These are phyloP conservation scores for Syzygium oleosum DNA, from an alignment of 345 rosid genomes.

Conservation along the genomic window DNA sequence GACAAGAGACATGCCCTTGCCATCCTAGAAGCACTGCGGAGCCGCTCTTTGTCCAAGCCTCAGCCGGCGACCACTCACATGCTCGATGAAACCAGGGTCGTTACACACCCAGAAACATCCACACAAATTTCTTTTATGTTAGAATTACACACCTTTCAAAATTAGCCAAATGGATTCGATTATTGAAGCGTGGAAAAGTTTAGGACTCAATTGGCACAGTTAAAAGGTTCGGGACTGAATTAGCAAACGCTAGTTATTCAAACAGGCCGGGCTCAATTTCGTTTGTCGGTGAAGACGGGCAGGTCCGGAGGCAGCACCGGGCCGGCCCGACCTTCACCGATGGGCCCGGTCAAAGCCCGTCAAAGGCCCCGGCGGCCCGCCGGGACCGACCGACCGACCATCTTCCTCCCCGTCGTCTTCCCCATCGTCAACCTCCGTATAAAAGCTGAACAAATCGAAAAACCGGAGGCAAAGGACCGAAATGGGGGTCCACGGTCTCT, in stretches of 20 bases:
- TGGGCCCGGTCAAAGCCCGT: neutral
- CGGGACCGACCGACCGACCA: neutral
- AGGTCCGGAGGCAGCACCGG: neutral
- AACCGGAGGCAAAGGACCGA: neutral
- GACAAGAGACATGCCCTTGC: too few species aligned
- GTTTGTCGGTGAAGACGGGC: neutral
- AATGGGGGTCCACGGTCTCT: slow-evolving; percentile 74
- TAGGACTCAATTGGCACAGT: too few species aligned
- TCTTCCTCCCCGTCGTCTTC: neutral
- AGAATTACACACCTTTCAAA: too few species aligned
- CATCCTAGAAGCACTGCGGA: too few species aligned
- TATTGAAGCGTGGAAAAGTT: too few species aligned
- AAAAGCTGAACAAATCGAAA: neutral
- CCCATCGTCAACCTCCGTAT: neutral
- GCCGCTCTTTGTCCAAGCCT: too few species aligned
- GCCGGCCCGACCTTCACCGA: neutral
- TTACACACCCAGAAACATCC: too few species aligned
- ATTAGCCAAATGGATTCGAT: too few species aligned
- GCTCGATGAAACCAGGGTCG: too few species aligned
- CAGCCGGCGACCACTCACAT: too few species aligned
- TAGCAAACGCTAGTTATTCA: neutral
- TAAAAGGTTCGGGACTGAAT: too few species aligned
- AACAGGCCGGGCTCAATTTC: neutral
- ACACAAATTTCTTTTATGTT: too few species aligned
- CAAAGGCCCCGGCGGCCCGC: neutral